Percentiles rank a stretch among this genome's conserved stretches.
Evolutionary conservation across 306 rosid species (phyloP).

Genomic region (Vigna trinervia): DNA sequence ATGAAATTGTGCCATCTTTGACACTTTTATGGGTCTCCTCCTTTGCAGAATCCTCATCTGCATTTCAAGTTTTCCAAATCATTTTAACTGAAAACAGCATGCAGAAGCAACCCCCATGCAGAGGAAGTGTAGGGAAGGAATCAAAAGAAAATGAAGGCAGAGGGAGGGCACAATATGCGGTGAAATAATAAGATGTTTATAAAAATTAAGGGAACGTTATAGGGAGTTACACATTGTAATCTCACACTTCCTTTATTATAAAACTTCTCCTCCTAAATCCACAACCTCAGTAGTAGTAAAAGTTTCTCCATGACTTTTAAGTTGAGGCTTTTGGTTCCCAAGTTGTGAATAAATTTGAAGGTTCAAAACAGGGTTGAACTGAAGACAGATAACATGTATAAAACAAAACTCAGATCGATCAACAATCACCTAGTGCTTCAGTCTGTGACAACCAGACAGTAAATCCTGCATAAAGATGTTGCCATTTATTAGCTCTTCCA

Average conservation of each 20-base stretch:
- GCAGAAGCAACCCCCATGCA: constrained; percentile 31
- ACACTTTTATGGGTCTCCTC: constrained; percentile 74
- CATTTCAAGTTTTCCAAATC: constrained; percentile 36
- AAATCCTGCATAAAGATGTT: constrained; percentile 87
- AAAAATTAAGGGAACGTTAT: neutral
- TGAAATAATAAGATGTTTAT: constrained; percentile 1
- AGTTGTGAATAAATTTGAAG: constrained; percentile 30
- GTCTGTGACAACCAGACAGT: constrained; percentile 90
- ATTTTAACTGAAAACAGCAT: constrained; percentile 33
- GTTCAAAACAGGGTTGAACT: constrained; percentile 35
- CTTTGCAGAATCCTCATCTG: constrained; percentile 89
- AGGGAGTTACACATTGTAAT: constrained; percentile 9
- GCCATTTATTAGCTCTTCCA: constrained; percentile 71
- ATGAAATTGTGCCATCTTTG: constrained; percentile 63
- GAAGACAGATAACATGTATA: constrained; percentile 25
- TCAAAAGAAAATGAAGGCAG: constrained; percentile 6
- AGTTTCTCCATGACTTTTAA: constrained; percentile 22
- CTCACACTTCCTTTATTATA: constrained; percentile 1
- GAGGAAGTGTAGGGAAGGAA: constrained; percentile 9
- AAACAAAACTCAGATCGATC: constrained; percentile 5
- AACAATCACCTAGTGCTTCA: constrained; percentile 67
- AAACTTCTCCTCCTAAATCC: neutral
- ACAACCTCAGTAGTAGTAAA: neutral
- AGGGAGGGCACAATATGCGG: neutral
- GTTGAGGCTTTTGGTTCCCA: constrained; percentile 2